These are phyloP conservation scores for Venturia nashicola DNA, from an alignment of 2,329 filamentous ascomycete species.

Conservation along the genomic window DNA sequence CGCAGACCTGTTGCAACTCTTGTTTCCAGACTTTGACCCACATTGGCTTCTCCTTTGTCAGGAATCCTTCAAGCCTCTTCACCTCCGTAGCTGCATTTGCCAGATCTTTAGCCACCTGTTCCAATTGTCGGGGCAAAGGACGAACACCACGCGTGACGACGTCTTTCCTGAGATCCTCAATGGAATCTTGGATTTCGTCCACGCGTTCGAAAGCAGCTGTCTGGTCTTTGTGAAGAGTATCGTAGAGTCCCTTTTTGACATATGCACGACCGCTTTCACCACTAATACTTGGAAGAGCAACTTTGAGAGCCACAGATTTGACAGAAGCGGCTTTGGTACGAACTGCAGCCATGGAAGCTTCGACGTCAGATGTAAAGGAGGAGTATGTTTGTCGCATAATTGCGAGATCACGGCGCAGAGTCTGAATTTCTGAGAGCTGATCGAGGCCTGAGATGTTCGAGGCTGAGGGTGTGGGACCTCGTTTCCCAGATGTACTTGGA, in stretches of 20 bases:
- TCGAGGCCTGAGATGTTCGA: constrained; percentile 15
- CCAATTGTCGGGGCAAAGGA: constrained; percentile 79
- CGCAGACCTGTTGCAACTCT: constrained; percentile 88
- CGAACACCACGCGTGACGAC: constrained; percentile 88
- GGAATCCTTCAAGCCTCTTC: constrained; percentile 86
- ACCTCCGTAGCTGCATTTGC: constrained; percentile 69
- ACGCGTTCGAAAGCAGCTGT: constrained; percentile 85
- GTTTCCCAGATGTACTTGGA: constrained; percentile 10
- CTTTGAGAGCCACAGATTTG: constrained; percentile 61
- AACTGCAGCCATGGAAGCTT: constrained; percentile 74
- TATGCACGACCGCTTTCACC: constrained; percentile 75
- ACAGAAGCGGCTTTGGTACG: constrained; percentile 71
- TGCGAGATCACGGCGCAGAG: constrained; percentile 74
- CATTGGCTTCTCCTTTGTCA: constrained; percentile 82
- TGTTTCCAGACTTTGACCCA: constrained; percentile 99
- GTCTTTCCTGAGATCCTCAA: constrained; percentile 94
- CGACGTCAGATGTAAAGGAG: constrained; percentile 77
- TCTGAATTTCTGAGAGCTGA: constrained; percentile 69
- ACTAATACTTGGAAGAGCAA: constrained; percentile 57
- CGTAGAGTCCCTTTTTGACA: constrained; percentile 68
- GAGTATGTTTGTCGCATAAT: constrained; percentile 89
- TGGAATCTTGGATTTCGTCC: constrained; percentile 91
- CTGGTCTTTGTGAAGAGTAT: constrained; percentile 73
- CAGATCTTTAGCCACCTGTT: constrained; percentile 81
- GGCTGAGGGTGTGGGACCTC: constrained; percentile 16